Evolutionary conservation across 768 basidiomycete species (phyloP), one percentile per base, ranked within the genome.

Genomic region (Mycena epipterygia): DNA sequence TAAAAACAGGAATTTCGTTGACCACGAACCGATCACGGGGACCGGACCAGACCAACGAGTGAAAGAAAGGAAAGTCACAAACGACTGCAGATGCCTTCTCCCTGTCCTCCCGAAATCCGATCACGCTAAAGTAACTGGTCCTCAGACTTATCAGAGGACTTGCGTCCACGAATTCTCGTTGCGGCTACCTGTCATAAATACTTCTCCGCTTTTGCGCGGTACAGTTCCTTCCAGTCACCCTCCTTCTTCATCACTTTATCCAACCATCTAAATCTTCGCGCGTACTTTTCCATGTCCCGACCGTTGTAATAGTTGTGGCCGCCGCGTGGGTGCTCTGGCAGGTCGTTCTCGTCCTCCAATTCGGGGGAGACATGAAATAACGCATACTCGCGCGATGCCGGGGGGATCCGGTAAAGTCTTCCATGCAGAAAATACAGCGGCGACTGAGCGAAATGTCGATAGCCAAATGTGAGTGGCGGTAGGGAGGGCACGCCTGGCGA

Each of bases 301-400:
- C 83, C 83, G 67, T 86, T 88, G 77, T 90, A 90, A 76, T 91
- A 91, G 71, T 90, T 90, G 76, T 91, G 89, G 3, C 90, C 90
- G 16, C 89, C 89, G 35, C 83, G 81, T 25, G 89, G 88, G 70
- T 86, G 84, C 19, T 82, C 64, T 23, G 73, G 73, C 21, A 68
- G 60, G 2, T 51, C 58, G 5, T 67, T 51, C 12, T 75, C 73
- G 21, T 74, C 67, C 30, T 73, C 63, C 46, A 69, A 66, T 6
- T 74, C 74, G 29, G 73, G 66, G n/a, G 68, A 62, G 60, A 81
- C 77, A 41, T 77, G 77, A 78, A 90, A 90, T 17, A 84, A 68
- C 8, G 86, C 79, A 72, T 85, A 80, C 68, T 90, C 88, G 58
- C 78, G 79, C 72, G 89, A 85, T 1, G 81, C 79, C 1, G 76